Percentiles rank a stretch among this genome's conserved stretches.
phyloP scores from a whole-genome alignment of 371 early-diverging fungal genomes.

The Quaeritorhiza haematococci region DNA sequence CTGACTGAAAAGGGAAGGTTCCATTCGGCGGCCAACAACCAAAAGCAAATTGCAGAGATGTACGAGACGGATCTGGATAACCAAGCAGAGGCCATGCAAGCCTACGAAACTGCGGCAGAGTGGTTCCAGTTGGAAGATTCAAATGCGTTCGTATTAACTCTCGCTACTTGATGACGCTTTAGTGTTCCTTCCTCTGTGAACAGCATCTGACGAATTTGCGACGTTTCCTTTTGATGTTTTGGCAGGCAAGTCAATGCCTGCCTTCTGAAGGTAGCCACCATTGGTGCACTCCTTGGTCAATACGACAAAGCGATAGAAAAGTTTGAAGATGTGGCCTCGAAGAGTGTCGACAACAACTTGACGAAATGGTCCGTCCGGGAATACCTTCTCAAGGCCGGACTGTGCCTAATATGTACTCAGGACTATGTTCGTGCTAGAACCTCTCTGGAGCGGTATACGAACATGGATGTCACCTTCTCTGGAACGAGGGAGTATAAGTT shows the following conservation, averaged over 20 bases:
- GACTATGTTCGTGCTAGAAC: constrained; percentile 69
- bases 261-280: constrained; percentile 81
- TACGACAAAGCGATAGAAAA: constrained; percentile 82
- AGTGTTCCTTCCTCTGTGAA: not conserved
- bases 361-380: constrained; percentile 92
- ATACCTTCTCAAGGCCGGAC: constrained; percentile 88
- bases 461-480: constrained; percentile 80
- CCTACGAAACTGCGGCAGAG: constrained; percentile 86
- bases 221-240: not conserved
- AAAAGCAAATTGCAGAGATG: constrained; percentile 89
- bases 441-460: constrained; percentile 72
- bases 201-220: not conserved
- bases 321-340: constrained; percentile 79
- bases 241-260: constrained; percentile 81
- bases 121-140: constrained; percentile 88
- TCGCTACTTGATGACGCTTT: too few relatives aligned
- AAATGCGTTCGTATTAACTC: constrained; percentile 59
- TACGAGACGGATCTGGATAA: constrained; percentile 85
- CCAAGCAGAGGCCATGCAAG: constrained; percentile 70
- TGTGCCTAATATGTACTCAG: constrained; percentile 71
- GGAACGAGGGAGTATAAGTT: constrained; percentile 82
- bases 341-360: constrained; percentile 78
- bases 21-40: constrained; percentile 83
- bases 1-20: constrained; percentile 82
- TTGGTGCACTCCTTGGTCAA: constrained; percentile 84